Base-by-base conservation (phyloP, 805 yeast species). In the Metschnikowia sp. region DNA sequence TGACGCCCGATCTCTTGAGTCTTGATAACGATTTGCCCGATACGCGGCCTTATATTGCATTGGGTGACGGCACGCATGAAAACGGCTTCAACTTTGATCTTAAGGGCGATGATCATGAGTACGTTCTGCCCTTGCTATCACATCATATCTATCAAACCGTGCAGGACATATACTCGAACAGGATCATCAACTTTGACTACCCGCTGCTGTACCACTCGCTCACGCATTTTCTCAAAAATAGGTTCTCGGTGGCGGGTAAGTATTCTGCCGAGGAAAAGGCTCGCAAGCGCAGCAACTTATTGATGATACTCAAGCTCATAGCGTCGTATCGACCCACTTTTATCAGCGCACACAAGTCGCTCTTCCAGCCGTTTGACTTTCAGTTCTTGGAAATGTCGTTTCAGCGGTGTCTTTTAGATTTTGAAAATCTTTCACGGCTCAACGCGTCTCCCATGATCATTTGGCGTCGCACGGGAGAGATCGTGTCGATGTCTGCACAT, bases 381-480 rank as follows among this genome's bases (percentile, higher is more conserved):
- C 76, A 84, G 35, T 79, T 70, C 43, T 58, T 72, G 41, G 77
- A 73, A 51, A 71, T 72, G 76, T 61, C 74, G 29, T 70, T 73
- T 52, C 78, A 70, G 59, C 58, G 76, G 42, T 72, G 69, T 32
- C 64, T 68, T 54, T 55, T 75, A 48, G 73, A 81, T 69, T 61
- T 72, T 68, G 69, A 72, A 62, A 68, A 69, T 49, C 65, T 75
- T 11, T 60, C 67, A 39, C 68, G 71, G 19, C 58, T 82, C 48
- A 82, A 85, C 15, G 84, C 90, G 10, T 80, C 88, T 1, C 96
- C 96, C 1, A 84, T 92, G 3, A 82, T 86, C 13, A 83, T 87
- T 53, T 88, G 96, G 96, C 73, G 96, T 57, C 70, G 96, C 36
- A 85, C 95, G 0, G 95, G 95, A 9, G 95, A 88, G 61, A 82